These are phyloP conservation scores for Penicillium crustosum DNA, from an alignment of 2,329 filamentous ascomycete species.

Conservation along the genomic window DNA sequence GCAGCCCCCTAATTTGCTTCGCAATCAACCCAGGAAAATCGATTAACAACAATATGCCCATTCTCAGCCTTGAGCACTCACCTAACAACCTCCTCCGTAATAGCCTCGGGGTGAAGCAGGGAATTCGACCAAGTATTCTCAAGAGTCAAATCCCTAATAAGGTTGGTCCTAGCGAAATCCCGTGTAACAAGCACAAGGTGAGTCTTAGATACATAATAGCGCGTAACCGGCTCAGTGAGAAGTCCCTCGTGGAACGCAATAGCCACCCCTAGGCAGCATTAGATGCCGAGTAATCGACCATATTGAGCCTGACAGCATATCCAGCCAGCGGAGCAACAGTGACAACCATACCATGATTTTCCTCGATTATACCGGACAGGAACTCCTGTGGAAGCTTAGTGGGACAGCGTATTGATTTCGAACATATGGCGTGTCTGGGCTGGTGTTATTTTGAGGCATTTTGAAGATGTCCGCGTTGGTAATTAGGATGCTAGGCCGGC, in stretches of 20 bases:
- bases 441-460: slow-evolving; percentile 57
- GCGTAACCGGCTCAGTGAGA: slow-evolving; percentile 56
- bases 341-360: slow-evolving; percentile 71
- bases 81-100: slow-evolving; percentile 62
- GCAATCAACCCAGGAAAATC: slow-evolving; percentile 46
- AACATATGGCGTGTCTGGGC: slow-evolving; percentile 64
- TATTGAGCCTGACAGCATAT: slow-evolving; percentile 60
- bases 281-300: slow-evolving; percentile 67
- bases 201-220: slow-evolving; percentile 63
- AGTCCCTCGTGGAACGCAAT: slow-evolving; percentile 68
- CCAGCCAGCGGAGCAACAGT: slow-evolving; percentile 66
- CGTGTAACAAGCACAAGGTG: slow-evolving; percentile 65
- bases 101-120: slow-evolving; percentile 59
- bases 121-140: slow-evolving; percentile 54
- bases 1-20: slow-evolving; percentile 50
- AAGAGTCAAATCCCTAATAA: slow-evolving; percentile 59
- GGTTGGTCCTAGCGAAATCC: slow-evolving; percentile 60
- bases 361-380: slow-evolving; percentile 62
- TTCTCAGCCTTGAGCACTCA: slow-evolving; percentile 60
- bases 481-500: slow-evolving; percentile 65
- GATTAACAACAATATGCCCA: slow-evolving; percentile 58
- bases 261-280: slow-evolving; percentile 58
- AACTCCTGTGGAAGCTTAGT: slow-evolving; percentile 68
- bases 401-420: slow-evolving; percentile 67
- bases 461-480: slow-evolving; percentile 39